These are phyloP conservation scores for Rhodotorula kratochvilovae DNA, from an alignment of 768 basidiomycete species.

Conservation along the genomic window DNA sequence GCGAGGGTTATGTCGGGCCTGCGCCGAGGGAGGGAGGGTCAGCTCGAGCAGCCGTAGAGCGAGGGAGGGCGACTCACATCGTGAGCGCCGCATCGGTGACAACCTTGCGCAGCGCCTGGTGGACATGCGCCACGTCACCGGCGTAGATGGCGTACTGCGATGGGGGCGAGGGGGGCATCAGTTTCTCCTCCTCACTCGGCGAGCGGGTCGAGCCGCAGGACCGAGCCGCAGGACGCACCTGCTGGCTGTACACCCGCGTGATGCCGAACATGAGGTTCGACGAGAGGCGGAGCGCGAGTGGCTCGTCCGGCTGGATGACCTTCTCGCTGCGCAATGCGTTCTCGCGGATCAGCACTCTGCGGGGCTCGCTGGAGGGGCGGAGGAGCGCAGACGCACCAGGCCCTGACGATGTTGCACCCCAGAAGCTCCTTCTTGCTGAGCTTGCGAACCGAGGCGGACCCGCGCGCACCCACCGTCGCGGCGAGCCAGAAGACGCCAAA, in stretches of 20 bases:
- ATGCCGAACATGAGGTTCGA: slow-evolving; percentile 27
- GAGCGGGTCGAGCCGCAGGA: too few relatives aligned
- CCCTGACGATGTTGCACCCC: slow-evolving; percentile 22
- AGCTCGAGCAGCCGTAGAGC: background rate
- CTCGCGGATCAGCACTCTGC: background rate
- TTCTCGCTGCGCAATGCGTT: slow-evolving; percentile 16
- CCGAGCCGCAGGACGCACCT: slow-evolving; percentile 9
- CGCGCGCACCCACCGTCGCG: slow-evolving; percentile 22
- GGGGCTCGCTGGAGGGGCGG: background rate
- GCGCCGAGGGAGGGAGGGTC: background rate
- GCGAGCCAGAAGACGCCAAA: slow-evolving; percentile 37
- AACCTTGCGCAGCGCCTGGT: slow-evolving; percentile 28
- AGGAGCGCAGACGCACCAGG: slow-evolving; percentile 18
- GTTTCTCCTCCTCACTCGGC: background rate
- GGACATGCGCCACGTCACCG: slow-evolving; percentile 21
- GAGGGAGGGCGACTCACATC: background rate
- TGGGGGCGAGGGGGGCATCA: background rate
- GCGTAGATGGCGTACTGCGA: slow-evolving; percentile 30
- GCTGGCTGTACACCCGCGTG: slow-evolving; percentile 31
- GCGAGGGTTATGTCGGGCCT: slow-evolving; percentile 13
- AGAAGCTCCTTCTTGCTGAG: slow-evolving; percentile 28
- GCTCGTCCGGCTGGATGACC: slow-evolving; percentile 27
- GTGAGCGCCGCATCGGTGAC: slow-evolving; percentile 3
- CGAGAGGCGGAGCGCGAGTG: slow-evolving; percentile 33
- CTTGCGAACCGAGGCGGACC: slow-evolving; percentile 11